Evolutionary conservation across 345 rosid species (phyloP), one percentile per base, ranked within the genome.

Genomic region (Heritiera littoralis): DNA sequence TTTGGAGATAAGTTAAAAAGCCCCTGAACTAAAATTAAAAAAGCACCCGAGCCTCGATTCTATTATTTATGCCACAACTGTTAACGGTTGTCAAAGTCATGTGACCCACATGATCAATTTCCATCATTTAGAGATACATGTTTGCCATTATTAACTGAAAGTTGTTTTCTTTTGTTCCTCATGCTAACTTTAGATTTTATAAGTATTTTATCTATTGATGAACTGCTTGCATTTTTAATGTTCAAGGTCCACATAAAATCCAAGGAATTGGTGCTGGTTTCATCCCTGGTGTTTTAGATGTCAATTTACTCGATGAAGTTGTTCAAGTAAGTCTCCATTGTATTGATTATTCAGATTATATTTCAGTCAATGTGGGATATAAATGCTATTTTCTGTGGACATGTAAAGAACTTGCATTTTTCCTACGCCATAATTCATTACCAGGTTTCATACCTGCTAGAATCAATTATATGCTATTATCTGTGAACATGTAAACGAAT

Each of bases 191-290:
- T 52, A 15, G 28, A 72, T 72, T 23, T 55, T 72, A 4, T 15
- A 30, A 71, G 12, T 32, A 45, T 51, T 51, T 32, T 30, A 51
- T 51, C 8, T 30, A 51, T 30, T 71, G 23, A 71, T 71, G 45
- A 32, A 32, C 23, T 51, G 63, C 40, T 12, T 9, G 23, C n/a
- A 11, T 14, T 51, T 54, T 72, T 49, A 49, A 49, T 67, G 35
- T 78, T 30, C 41, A 69, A 92, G 96, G 92, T 11, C 83, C 86
- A 9, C 94, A 90, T 75, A 79, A 85, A 82, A 92, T 92, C 52
- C 86, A 92, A 80, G 96, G 94, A 81, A 81, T 92, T 58, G 96
- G 94, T 54, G 94, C 92, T 80, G 96, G 92, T 49, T 79, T 90
- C 78, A 81, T 92, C 59, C 91, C 94, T 41, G 80, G 81, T 65